Base-by-base conservation (phyloP, 202 grass and related monocot genomes). In the Musa balbisiana region DNA sequence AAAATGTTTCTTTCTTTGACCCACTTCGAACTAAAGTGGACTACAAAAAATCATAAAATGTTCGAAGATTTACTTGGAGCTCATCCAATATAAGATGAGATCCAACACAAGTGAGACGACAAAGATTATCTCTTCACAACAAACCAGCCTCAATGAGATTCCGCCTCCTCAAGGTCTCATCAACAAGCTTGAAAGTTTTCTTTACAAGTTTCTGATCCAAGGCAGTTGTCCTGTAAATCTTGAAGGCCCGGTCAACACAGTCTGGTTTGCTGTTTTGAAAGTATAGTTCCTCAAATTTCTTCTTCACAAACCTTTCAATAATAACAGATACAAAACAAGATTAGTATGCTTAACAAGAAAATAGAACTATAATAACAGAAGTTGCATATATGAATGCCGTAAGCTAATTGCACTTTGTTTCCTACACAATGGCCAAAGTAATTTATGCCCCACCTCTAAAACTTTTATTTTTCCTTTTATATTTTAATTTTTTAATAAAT, bases 131-230 rank as follows among this genome's bases (percentile, higher is more conserved):
- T 69, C 50, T 73, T 82, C 72, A 81, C 72, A 87, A 79, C 12
- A 87, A 78, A 52, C 75, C 84, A 22, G 60, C 70, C 56, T 82
- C 73, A 6, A 72, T 92, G 73, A 92, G 79, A 51, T 80, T 90
- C 74, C 93, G 82, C 85, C 93, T 83, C 89, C 87, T 87, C 5
- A 87, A 77, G 50, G 85, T 87, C 55, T 87, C 93, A 49, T 97
- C 93, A 0, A 97, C 91, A 78, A 97, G 78, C 75, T 97, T 97
- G 76, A 97, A 97, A 50, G 93, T 97, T 68, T 97, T 97, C 80
- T 97, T 97, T 75, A 97, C 86, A 87, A 97, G 93, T 82, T 92
- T 97, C 82, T 97, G 93, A 87, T 97, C 93, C 51, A 97, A 84
- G n/a, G 90, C 93, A 49, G 93, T 97, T 79, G 93, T 97, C 79